Base-by-base conservation (phyloP, 495 filamentous ascomycete genomes). In the Penicillium lividum region DNA sequence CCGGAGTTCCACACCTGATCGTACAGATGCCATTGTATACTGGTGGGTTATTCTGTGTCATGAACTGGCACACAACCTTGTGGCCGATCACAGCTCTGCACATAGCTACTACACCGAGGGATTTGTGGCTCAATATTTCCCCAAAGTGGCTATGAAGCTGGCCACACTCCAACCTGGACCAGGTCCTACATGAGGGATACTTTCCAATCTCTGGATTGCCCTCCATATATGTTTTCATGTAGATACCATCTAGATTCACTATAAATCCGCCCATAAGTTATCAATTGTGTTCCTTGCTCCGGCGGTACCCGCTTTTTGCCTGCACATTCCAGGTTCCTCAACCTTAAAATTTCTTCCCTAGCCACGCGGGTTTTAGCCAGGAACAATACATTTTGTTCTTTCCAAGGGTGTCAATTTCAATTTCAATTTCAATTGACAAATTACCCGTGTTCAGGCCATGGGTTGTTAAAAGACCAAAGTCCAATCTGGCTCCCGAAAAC, bases 21-120 rank as follows among this genome's bases (percentile, higher is more conserved):
- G 69, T 68, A 79, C 79, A 5, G 85, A 92, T 40, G 91, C 92
- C 2, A 68, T 86, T 36, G 82, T 88, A 7, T 96, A 93, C 76
- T 98, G 94, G 94, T 97, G 87, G 83, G 87, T 97, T 46, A 89
- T 90, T 13, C 66, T 96, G 57, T 92, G 90, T 48, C 94, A 98
- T 72, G 94, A 98, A 74, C 70, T 98, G 63, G 93, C 95, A 48
- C 94, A 98, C 72, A 98, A 98, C 67, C 70, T 98, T 33, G 89
- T 96, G 11, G 75, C 73, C 22, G 84, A 85, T 52, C 92, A 97
- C 73, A 89, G 87, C 67, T 79, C 89, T 18, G 85, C 89, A 46
- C 94, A 98, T 65, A 88, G 85, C 57, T 97, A 86, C 68, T 97
- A 95, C 65, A 92, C 67, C 7, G 80, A 83, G 59, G 61, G 73